phyloP scores from a whole-genome alignment of 192 early-diverging fungal genomes.

The Coemansia sp. region DNA sequence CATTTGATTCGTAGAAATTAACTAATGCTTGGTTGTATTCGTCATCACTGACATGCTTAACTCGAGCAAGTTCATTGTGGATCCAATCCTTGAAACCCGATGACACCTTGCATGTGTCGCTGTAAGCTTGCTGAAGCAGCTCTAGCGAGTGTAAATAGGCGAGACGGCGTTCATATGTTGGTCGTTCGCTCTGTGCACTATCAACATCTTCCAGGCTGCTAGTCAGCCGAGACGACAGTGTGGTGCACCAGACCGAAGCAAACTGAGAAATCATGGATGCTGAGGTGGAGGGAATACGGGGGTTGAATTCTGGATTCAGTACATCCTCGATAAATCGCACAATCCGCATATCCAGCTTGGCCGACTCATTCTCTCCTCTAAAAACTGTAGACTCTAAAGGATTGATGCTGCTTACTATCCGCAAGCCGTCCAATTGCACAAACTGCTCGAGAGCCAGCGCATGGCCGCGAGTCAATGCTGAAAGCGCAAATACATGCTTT shows the following conservation, averaged over 20 bases:
- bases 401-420: constrained; percentile 13
- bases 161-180: constrained; percentile 14
- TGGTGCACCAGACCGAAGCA: constrained; percentile 31
- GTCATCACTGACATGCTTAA: constrained; percentile 10
- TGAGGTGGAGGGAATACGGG: constrained; percentile 2
- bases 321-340: constrained; percentile 44
- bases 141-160: constrained; percentile 26
- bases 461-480: constrained; percentile 43
- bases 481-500: constrained; percentile 46
- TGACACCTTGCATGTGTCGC: constrained; percentile 18
- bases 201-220: constrained; percentile 11
- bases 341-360: constrained; percentile 23
- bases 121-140: constrained; percentile 15
- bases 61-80: constrained; percentile 14
- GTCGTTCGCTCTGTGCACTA: not conserved
- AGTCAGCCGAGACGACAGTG: constrained; percentile 19
- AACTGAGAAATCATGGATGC: constrained; percentile 9
- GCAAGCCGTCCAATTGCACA: constrained; percentile 26
- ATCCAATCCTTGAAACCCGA: constrained; percentile 18
- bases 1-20: too few species aligned
- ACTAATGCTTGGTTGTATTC: constrained; percentile 35
- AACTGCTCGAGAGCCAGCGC: constrained; percentile 35
- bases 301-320: constrained; percentile 39
- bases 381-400: constrained; percentile 4
- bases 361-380: constrained; percentile 12